Evolutionary conservation across 805 yeast genomes (phyloP), one percentile per base, ranked within the genome.

Genomic region (Metschnikowia similis): DNA sequence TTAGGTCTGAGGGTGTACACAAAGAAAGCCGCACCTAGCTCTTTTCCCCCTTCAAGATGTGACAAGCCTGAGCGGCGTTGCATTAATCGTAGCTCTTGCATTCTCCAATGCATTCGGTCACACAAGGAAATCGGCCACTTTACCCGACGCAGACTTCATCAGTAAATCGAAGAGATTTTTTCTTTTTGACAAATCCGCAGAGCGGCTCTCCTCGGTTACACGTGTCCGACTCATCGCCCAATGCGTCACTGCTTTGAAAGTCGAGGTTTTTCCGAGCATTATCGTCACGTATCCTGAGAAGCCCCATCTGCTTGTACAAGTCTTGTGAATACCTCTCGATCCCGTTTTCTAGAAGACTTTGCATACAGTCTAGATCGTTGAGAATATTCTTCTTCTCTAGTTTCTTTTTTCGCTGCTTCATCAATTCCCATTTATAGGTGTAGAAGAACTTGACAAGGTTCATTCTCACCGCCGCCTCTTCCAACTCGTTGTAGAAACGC

Each of bases 401-500:
- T 14, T 13, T 26, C 28, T 35, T 43, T 16, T 32, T 34, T 14
- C 46, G 32, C 17, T 35, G 34, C 39, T 35, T 43, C 34, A 43
- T 28, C 32, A 43, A 46, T 37, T 52, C 52, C 35, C 55, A 39
- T 17, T 51, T 41, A 26, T 43, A 50, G 8, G 45, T 41, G 27
- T 43, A 43, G 34, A 43, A 44, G 39, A 50, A 51, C 27, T 42
- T 41, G n/a, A 46, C 47, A 27, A 55, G 35, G 35, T 56, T 56
- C 58, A 55, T 50, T 17, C 35, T 38, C 29, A 51, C 26, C 16
- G 56, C 58, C 2, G 48, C 41, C 37, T 48, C 53, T 35, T 51
- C 59, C 41, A 44, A 48, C 37, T 42, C 47, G 14, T 42, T 31
- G 29, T 36, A 11, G 8, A 47, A 37, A n/a, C 31, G 29, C 9